Percentiles rank a stretch among this genome's conserved stretches.
Evolutionary conservation across 2,329 filamentous ascomycete genomes (phyloP).

Genomic region (Emericellopsis cladophorae): DNA sequence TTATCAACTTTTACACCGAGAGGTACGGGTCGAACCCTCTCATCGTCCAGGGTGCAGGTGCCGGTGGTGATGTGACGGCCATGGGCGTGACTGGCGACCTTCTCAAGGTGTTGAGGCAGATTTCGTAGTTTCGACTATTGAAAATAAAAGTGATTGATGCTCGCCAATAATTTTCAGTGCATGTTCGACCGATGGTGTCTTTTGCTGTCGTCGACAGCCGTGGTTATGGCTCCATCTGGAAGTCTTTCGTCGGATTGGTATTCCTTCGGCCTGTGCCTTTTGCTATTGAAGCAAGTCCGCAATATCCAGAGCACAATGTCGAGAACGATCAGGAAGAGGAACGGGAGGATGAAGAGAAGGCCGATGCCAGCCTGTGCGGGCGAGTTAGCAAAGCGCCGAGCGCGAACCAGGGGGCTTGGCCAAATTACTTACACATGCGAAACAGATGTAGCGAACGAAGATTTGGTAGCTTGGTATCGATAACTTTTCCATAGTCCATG

Average conservation of each 20-base stretch:
- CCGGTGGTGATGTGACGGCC: slow-evolving; percentile 88
- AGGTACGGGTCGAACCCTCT: slow-evolving; percentile 83
- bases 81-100: slow-evolving; percentile 96
- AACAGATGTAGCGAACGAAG: slow-evolving; percentile 21
- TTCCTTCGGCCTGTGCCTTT: background rate
- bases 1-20: slow-evolving; percentile 97
- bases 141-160: too few species aligned
- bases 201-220: too few species aligned
- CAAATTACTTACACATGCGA: slow-evolving; percentile 22
- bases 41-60: slow-evolving; percentile 88
- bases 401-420: background rate
- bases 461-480: slow-evolving; percentile 16
- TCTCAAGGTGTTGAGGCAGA: slow-evolving; percentile 71
- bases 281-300: slow-evolving; percentile 16
- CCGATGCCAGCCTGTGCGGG: slow-evolving; percentile 26
- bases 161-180: too few species aligned
- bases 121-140: slow-evolving; percentile 27
- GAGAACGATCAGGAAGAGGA: slow-evolving; percentile 32
- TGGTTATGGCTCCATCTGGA: slow-evolving; percentile 11
- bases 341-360: slow-evolving; percentile 31
- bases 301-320: slow-evolving; percentile 41
- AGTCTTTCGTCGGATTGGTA: too few species aligned
- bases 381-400: background rate
- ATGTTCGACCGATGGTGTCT: too few species aligned
- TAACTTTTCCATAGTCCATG: slow-evolving; percentile 12